Conservation (phyloP, 768 basidiomycete genomes). For the Candolleomyces efflorescens region DNA sequence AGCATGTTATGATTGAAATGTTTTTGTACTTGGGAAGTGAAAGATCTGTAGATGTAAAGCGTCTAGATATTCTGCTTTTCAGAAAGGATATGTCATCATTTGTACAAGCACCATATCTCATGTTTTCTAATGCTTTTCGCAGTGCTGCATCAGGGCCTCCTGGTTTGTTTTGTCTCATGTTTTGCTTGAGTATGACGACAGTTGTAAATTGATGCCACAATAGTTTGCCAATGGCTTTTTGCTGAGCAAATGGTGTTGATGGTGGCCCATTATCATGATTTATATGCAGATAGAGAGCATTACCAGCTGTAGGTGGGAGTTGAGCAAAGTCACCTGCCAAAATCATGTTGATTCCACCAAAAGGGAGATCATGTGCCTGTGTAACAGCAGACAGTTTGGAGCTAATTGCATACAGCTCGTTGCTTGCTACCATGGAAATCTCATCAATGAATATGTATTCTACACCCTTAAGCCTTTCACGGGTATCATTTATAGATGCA, state of each 20-base stretch:
- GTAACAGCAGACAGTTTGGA: slow-evolving; percentile 16
- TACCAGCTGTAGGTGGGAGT: slow-evolving; percentile 26
- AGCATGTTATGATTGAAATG: slow-evolving; percentile 33
- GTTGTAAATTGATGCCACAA: slow-evolving; percentile 30
- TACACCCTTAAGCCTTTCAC: slow-evolving; percentile 11
- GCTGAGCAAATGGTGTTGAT: slow-evolving; percentile 10
- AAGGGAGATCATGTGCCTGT: slow-evolving; percentile 15
- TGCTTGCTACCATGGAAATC: slow-evolving; percentile 36
- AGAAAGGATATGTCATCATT: slow-evolving; percentile 12
- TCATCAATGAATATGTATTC: slow-evolving; percentile 28
- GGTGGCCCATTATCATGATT: neutral
- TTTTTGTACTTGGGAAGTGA: slow-evolving; percentile 20
- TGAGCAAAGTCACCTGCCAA: slow-evolving; percentile 46
- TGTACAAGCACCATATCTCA: slow-evolving; percentile 20
- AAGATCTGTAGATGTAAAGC: neutral
- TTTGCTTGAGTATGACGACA: slow-evolving; percentile 28
- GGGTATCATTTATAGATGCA: slow-evolving; percentile 11
- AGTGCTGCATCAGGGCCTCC: slow-evolving; percentile 15
- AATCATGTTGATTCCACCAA: slow-evolving; percentile 39
- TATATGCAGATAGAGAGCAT: slow-evolving; percentile 3
- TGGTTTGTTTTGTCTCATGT: slow-evolving; percentile 28
- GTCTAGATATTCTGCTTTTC: neutral
- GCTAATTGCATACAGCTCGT: slow-evolving; percentile 26
- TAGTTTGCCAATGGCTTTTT: slow-evolving; percentile 22
- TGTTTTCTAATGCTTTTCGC: slow-evolving; percentile 14